phyloP scores from a whole-genome alignment of 352 stramenopile genomes.

The Pythium aphanidermatum region DNA sequence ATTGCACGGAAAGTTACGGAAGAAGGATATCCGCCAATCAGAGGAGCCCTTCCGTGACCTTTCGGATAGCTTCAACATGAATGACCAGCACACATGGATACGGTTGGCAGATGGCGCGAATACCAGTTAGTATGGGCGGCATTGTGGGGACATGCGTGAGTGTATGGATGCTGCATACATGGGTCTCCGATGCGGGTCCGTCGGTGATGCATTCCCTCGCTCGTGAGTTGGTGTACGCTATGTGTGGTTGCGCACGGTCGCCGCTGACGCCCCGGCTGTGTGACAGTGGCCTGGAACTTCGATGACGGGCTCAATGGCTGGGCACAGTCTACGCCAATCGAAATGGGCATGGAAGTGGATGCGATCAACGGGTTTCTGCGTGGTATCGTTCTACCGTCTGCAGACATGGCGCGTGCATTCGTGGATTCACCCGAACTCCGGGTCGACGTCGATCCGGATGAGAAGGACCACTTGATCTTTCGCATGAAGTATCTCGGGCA shows the following conservation, averaged over 20 bases:
- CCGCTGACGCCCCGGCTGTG: too few species aligned
- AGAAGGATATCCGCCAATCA: too few species aligned
- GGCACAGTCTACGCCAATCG: conserved; percentile 49
- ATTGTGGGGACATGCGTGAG: too few species aligned
- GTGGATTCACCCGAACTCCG: conserved; percentile 56
- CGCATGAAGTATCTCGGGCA: conserved; percentile 56
- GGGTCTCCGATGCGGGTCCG: conserved; percentile 1
- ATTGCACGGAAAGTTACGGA: too few species aligned
- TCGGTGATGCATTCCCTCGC: conserved; percentile 35
- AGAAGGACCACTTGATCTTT: conserved; percentile 48
- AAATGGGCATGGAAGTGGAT: conserved; percentile 63
- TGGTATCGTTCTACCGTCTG: conserved; percentile 35
- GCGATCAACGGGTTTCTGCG: conserved; percentile 34
- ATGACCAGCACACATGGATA: too few species aligned
- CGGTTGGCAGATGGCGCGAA: too few species aligned
- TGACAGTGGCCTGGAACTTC: conserved; percentile 64
- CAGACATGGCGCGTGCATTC: conserved; percentile 28
- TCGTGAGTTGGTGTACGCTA: conserved; percentile 17
- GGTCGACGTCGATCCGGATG: conserved; percentile 38
- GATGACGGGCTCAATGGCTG: conserved; percentile 50
- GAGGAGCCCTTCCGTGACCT: too few species aligned
- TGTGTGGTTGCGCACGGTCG: too few species aligned
- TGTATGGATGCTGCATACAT: neutral
- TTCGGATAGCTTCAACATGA: too few species aligned
- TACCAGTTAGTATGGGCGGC: too few species aligned